These are phyloP conservation scores for Talaromyces rugulosus DNA, from an alignment of 2,329 filamentous ascomycete genomes.

Conservation along the genomic window DNA sequence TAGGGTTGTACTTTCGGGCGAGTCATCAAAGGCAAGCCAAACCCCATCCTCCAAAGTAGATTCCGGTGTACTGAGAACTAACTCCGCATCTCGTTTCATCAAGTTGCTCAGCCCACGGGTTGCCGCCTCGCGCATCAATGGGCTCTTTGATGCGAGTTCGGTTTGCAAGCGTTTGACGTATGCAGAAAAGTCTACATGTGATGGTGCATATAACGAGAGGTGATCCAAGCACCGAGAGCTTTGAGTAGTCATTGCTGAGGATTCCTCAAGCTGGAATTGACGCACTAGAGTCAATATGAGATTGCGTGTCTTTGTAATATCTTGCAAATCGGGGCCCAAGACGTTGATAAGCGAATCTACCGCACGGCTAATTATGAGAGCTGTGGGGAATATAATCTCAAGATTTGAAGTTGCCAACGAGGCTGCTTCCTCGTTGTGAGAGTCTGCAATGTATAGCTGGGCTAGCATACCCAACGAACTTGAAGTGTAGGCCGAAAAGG, in stretches of 20 bases:
- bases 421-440: constrained; percentile 78
- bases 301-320: constrained; percentile 85
- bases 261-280: constrained; percentile 74
- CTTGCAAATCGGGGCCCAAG: constrained; percentile 88
- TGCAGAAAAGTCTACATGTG: constrained; percentile 74
- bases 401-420: constrained; percentile 83
- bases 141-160: constrained; percentile 66
- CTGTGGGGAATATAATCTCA: constrained; percentile 77
- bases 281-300: constrained; percentile 82
- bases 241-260: constrained; percentile 66
- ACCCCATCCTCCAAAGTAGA: constrained; percentile 82
- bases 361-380: constrained; percentile 77
- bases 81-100: constrained; percentile 86
- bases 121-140: constrained; percentile 70
- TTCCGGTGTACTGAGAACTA: constrained; percentile 72
- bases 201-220: constrained; percentile 84
- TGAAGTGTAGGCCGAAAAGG: constrained; percentile 85
- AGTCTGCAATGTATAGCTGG: constrained; percentile 86
- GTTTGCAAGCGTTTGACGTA: constrained; percentile 81
- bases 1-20: constrained; percentile 73
- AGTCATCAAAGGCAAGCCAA: constrained; percentile 81
- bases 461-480: constrained; percentile 90
- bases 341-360: constrained; percentile 97
- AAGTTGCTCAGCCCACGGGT: constrained; percentile 87
- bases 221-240: constrained; percentile 84